phyloP scores from a whole-genome alignment of 2,329 filamentous ascomycete species.

The Curvularia eragrostidis region DNA sequence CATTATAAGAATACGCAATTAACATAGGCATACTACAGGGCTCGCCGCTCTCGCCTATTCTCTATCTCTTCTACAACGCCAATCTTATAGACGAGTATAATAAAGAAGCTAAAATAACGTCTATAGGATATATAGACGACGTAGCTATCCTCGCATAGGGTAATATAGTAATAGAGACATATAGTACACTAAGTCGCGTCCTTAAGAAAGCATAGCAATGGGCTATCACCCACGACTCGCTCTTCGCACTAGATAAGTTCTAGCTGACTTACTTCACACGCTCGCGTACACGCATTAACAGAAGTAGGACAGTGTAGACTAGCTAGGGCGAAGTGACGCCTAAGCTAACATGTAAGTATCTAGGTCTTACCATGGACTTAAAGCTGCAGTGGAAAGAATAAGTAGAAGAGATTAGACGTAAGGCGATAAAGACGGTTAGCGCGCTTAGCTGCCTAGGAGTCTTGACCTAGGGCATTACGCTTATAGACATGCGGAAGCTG shows the following conservation, averaged over 20 bases:
- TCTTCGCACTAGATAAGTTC: constrained; percentile 41
- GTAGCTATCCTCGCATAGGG: constrained; percentile 27
- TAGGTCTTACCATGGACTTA: constrained; percentile 27
- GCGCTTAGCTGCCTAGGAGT: constrained; percentile 21
- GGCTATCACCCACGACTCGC: constrained; percentile 32
- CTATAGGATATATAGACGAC: constrained; percentile 36
- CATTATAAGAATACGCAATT: constrained; percentile 18
- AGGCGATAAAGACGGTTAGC: constrained; percentile 21
- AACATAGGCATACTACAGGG: constrained; percentile 39
- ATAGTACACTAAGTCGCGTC: constrained; percentile 19
- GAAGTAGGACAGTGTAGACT: constrained; percentile 15
- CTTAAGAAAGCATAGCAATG: constrained; percentile 26
- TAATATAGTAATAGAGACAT: constrained; percentile 24
- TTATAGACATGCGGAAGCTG: constrained; percentile 27
- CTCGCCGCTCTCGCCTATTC: constrained; percentile 41
- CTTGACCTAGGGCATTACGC: constrained; percentile 26
- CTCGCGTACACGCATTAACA: constrained; percentile 20
- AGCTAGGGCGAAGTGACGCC: constrained; percentile 26
- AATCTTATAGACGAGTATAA: constrained; percentile 36
- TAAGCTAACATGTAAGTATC: constrained; percentile 20
- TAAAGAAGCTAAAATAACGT: constrained; percentile 14
- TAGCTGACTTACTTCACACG: constrained; percentile 38
- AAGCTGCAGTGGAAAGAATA: constrained; percentile 21
- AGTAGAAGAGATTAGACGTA: constrained; percentile 20
- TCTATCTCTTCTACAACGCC: constrained; percentile 45